These are phyloP conservation scores for Penstemon davidsonii DNA, from an alignment of 257 asterid species.

Conservation along the genomic window DNA sequence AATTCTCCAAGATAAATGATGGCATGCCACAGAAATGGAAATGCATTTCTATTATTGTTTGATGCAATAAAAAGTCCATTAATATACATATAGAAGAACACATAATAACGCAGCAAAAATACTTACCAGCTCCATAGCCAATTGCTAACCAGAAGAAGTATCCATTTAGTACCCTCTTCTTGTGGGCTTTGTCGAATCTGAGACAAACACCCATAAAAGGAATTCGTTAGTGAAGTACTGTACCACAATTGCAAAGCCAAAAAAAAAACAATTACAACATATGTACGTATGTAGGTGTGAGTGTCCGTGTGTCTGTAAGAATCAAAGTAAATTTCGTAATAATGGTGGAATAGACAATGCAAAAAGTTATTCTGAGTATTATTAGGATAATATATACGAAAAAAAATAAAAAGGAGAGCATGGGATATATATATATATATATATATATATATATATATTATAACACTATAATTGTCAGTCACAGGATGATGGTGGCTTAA, in stretches of 20 bases:
- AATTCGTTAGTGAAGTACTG: slow-evolving; percentile 20
- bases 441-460: background rate
- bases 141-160: slow-evolving; percentile 79
- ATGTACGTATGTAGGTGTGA: no score
- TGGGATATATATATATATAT: background rate
- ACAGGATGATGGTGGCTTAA: slow-evolving; percentile 3
- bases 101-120: slow-evolving; percentile 21
- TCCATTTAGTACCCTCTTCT: slow-evolving; percentile 65
- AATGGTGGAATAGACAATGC: background rate
- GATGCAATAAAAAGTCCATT: background rate
- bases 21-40: background rate
- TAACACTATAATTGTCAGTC: slow-evolving; percentile 18
- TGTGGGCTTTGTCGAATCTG: slow-evolving; percentile 90
- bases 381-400: slow-evolving; percentile 1
- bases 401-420: slow-evolving; percentile 9
- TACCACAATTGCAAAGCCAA: background rate
- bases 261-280: background rate
- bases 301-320: background rate
- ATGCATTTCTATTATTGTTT: slow-evolving; percentile 8
- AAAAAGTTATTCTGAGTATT: background rate
- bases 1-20: no score
- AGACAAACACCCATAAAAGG: slow-evolving; percentile 22
- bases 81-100: background rate
- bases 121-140: slow-evolving; percentile 92
- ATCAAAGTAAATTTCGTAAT: background rate